A percentile compares a stretch with the other conserved stretches of the same genome.
Evolutionary conservation across 768 basidiomycete species (phyloP).

Genomic region (Fomitopsis serialis): DNA sequence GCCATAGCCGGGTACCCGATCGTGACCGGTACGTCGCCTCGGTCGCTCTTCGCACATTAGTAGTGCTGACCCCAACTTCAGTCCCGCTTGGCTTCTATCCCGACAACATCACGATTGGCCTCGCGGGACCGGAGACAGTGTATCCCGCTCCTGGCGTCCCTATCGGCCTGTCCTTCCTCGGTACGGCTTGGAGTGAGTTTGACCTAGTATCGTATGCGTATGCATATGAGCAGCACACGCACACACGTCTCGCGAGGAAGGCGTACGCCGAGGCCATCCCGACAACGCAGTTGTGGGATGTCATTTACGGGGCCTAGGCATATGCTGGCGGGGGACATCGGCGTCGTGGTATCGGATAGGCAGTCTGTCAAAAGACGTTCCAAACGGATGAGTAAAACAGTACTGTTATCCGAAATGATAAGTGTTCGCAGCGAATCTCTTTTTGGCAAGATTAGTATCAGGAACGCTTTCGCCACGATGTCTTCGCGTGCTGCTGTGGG

Average conservation of each 20-base stretch:
- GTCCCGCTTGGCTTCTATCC: conserved; percentile 61
- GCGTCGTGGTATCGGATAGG: no score
- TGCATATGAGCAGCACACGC: conserved; percentile 52
- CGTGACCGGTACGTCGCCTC: conserved; percentile 40
- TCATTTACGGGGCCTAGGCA: conserved; percentile 22
- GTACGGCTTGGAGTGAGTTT: conserved; percentile 41
- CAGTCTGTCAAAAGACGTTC: no score
- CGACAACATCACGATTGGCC: conserved; percentile 35
- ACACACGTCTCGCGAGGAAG: conserved; percentile 41
- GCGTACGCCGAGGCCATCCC: conserved; percentile 53
- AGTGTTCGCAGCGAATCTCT: no score
- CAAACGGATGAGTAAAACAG: no score
- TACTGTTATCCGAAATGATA: no score
- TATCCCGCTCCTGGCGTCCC: conserved; percentile 51
- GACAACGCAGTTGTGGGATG: conserved; percentile 41
- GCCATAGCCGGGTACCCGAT: conserved; percentile 64
- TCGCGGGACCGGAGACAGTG: conserved; percentile 23
- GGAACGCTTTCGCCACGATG: no score
- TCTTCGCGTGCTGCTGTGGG: no score
- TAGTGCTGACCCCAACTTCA: conserved; percentile 1
- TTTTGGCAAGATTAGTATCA: no score
- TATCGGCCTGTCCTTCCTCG: conserved; percentile 38
- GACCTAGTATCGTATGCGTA: conserved; percentile 36
- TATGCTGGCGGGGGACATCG: no score
- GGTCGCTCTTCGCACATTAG: neutral